A percentile compares a stretch with the other conserved stretches of the same genome.
Evolutionary conservation across 2,329 filamentous ascomycete genomes (phyloP).

Genomic region (Ascochyta lentis): DNA sequence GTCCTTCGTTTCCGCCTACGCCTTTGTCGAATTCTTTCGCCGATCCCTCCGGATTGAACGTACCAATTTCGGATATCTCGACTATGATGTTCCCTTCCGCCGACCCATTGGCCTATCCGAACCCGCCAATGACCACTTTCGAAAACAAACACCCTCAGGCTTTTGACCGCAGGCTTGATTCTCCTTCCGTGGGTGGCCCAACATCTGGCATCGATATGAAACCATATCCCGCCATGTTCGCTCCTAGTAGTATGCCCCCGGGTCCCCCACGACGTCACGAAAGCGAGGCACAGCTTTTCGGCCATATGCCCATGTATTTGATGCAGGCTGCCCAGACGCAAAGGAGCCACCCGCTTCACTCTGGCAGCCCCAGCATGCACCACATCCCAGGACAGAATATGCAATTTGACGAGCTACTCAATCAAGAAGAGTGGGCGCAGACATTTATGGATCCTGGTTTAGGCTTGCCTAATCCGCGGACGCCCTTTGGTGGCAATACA

Average conservation of each 20-base stretch:
- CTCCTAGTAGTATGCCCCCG: conserved; percentile 27
- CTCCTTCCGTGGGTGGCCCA: conserved; percentile 27
- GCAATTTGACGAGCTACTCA: conserved; percentile 48
- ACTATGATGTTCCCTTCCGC: conserved; percentile 81
- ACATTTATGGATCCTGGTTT: conserved; percentile 47
- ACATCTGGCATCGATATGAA: conserved; percentile 40
- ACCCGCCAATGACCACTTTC: conserved; percentile 71
- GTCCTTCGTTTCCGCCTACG: conserved; percentile 38
- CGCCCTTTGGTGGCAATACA: conserved; percentile 25
- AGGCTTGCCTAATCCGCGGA: conserved; percentile 32
- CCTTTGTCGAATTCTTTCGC: conserved; percentile 40
- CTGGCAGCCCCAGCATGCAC: conserved; percentile 28
- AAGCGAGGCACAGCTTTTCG: conserved; percentile 75
- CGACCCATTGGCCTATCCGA: conserved; percentile 81
- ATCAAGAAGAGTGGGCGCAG: conserved; percentile 50
- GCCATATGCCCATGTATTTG: conserved; percentile 73
- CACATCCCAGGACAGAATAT: conserved; percentile 33
- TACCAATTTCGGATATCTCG: conserved; percentile 70
- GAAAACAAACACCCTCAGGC: conserved; percentile 51
- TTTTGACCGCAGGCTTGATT: conserved; percentile 34
- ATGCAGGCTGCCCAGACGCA: conserved; percentile 57
- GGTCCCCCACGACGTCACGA: conserved; percentile 51
- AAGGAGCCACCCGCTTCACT: conserved; percentile 36
- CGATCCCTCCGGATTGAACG: conserved; percentile 46
- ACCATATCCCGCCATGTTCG: conserved; percentile 31